Percentiles rank a stretch among this genome's conserved stretches.
These are phyloP conservation scores for Nicotiana noctiflora DNA, from an alignment of 257 asterid genomes.

Conservation along the genomic window DNA sequence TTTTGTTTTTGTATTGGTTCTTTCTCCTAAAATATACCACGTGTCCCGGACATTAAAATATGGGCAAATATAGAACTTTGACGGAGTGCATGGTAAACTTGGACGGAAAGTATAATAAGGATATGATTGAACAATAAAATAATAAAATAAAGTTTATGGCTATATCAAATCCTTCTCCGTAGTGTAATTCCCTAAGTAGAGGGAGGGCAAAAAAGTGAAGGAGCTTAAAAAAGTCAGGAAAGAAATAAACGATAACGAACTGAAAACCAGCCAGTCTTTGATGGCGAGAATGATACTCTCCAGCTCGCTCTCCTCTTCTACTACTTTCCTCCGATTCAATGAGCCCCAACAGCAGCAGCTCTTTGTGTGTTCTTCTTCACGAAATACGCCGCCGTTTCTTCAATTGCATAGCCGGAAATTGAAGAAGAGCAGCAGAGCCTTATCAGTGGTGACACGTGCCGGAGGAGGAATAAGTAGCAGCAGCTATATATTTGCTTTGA, in stretches of 20 bases:
- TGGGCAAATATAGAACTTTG: too few species aligned
- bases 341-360: neutral
- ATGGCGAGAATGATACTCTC: slow-evolving; percentile 4
- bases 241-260: neutral
- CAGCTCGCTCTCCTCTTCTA: neutral
- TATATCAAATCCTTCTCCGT: too few species aligned
- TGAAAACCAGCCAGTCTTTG: neutral
- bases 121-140: too few species aligned
- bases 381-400: neutral
- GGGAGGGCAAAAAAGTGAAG: too few species aligned
- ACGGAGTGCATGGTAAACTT: too few species aligned
- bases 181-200: too few species aligned
- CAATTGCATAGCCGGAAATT: slow-evolving; percentile 2
- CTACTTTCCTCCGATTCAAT: neutral
- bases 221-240: neutral
- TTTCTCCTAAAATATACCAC: too few species aligned
- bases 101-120: too few species aligned
- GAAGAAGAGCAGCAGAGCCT: slow-evolving; percentile 28
- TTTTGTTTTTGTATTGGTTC: too few species aligned
- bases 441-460: slow-evolving; percentile 45
- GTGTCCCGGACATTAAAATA: too few species aligned
- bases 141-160: too few species aligned
- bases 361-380: neutral
- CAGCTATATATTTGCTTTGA: slow-evolving; percentile 58
- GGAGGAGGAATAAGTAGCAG: slow-evolving; percentile 35